Evolutionary conservation across 257 asterid genomes (phyloP).

Genomic region (Solanum pinnatisectum): DNA sequence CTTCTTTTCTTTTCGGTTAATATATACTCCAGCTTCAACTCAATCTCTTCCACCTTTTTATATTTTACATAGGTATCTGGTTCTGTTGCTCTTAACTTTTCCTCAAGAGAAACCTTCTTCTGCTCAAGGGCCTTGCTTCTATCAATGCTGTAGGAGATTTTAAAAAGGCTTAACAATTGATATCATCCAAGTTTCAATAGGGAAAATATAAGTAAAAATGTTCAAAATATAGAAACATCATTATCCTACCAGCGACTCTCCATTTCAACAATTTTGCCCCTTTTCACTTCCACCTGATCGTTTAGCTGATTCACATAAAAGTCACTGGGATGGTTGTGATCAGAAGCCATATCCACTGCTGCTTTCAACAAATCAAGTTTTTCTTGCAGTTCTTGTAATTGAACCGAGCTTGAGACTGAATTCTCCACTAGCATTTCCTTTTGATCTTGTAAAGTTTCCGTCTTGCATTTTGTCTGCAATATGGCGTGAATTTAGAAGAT

Average conservation of each 20-base stretch:
- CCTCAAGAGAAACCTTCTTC: slow-evolving; percentile 33
- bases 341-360: slow-evolving; percentile 30
- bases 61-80: slow-evolving; percentile 45
- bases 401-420: slow-evolving; percentile 13
- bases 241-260: slow-evolving; percentile 44
- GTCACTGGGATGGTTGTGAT: slow-evolving; percentile 24
- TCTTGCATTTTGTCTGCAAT: slow-evolving; percentile 1
- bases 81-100: slow-evolving; percentile 16
- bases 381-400: slow-evolving; percentile 21
- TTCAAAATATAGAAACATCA: neutral
- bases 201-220: neutral
- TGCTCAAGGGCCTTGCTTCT: slow-evolving; percentile 33
- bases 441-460: slow-evolving; percentile 6
- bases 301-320: slow-evolving; percentile 37
- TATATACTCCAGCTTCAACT: slow-evolving; percentile 28
- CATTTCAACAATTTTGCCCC: slow-evolving; percentile 30
- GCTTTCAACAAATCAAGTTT: slow-evolving; percentile 34
- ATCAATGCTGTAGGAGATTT: slow-evolving; percentile 39
- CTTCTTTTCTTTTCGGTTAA: slow-evolving; percentile 41
- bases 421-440: slow-evolving; percentile 12
- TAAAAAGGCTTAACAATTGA: neutral
- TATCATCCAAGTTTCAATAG: neutral
- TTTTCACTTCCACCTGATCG: slow-evolving; percentile 38
- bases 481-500: neutral
- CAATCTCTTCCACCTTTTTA: slow-evolving; percentile 25